Evolutionary conservation across 305 asterid genomes (phyloP), one percentile per base, ranked within the genome.

Genomic region (Fraxinus velutina): DNA sequence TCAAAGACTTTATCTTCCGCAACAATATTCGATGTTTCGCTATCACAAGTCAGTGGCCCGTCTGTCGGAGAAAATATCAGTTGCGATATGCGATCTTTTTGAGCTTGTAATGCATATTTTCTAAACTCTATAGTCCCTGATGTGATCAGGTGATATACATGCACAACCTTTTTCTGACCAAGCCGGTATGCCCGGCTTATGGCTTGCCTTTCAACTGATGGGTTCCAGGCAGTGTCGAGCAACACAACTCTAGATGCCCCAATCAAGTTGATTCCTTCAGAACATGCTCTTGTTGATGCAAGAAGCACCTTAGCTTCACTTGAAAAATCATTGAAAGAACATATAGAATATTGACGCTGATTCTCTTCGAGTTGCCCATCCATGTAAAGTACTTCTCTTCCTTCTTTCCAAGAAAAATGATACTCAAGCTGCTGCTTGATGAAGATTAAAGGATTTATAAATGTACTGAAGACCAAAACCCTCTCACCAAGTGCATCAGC

Each of bases 241-340:
- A 87, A 75, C 5, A 85, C 82, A 12, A 85, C 90, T 6, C 88
- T 83, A 1, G 87, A 87, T 19, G 88, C 88, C 24, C 88, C 90
- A 0, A 83, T 83, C 15, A 87, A 77, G 70, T 83, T 83, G 22
- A 87, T 87, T 0, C 88, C 90, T 71, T 87, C 86, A 19, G 81
- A 70, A 78, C 88, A 85, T 3, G 86, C 90, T 52, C 7, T 83
- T 9, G 77, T 83, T 34, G 90, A 85, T 5, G 90, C 90, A 34
- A 87, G 81, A 32, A 87, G 86, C 24, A 85, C 88, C 72, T 80
- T 85, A 0, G 34, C 88, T 13, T 81, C 82, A 29, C 88, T 83
- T 2, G 21, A 17, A 4, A 78, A 83, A 79, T 82, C 82, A 36
- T 87, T 87, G n/a, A 83, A 66, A 8, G 77, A 27, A 50, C 37